Evolutionary conservation across 1,284 basidiomycete species (phyloP).

Genomic region (Singerocomus rubriflavus): DNA sequence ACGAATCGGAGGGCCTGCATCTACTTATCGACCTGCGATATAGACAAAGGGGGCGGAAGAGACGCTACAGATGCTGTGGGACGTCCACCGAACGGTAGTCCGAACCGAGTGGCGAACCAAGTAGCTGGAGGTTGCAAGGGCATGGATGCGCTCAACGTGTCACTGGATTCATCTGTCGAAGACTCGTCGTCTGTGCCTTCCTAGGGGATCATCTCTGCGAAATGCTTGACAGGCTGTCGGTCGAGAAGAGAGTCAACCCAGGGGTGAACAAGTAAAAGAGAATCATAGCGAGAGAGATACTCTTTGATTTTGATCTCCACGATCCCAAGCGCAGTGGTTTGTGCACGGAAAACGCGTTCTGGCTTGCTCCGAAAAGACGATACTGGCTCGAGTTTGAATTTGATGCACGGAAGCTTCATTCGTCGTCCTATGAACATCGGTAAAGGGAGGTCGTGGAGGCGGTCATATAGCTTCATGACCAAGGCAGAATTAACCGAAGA

Average conservation of each 20-base stretch:
- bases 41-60: not conserved
- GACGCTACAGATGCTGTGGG: not conserved
- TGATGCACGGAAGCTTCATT: slow-evolving; percentile 7
- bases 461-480: slow-evolving; percentile 1
- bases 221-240: not conserved
- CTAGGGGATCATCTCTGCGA: not conserved
- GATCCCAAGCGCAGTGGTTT: not conserved
- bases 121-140: not conserved
- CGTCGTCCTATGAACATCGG: slow-evolving; percentile 1
- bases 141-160: too few species aligned
- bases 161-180: not conserved
- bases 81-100: not conserved
- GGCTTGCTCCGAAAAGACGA: not conserved
- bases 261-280: not conserved
- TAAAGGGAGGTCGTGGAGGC: not conserved
- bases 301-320: not conserved
- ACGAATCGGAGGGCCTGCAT: not conserved
- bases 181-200: not conserved
- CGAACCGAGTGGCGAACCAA: not conserved
- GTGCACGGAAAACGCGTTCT: not conserved
- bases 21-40: not conserved
- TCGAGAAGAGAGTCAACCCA: slow-evolving; percentile 1
- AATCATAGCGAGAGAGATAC: not conserved
- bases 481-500: not conserved
- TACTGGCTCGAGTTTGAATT: slow-evolving; percentile 4